Percentiles rank a stretch among this genome's conserved stretches.
Evolutionary conservation across 257 asterid genomes (phyloP).

Genomic region (Plectranthus barbatus): DNA sequence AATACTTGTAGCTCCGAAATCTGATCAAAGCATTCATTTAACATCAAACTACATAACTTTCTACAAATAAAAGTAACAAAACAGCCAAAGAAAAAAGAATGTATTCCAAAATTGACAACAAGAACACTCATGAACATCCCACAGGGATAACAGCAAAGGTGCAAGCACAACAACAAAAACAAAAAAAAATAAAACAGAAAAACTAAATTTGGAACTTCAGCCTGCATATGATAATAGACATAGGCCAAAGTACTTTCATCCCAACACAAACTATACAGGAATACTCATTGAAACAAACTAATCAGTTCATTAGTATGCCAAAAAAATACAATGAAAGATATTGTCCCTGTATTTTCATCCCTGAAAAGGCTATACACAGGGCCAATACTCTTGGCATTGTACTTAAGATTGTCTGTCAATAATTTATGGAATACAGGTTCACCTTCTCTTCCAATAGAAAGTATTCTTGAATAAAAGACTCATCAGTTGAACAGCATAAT

Average conservation of each 20-base stretch:
- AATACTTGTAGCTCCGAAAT: conserved; percentile 58
- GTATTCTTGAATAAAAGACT: conserved; percentile 83
- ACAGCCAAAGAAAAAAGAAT: background rate
- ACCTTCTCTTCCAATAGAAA: conserved; percentile 89
- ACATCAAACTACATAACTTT: background rate
- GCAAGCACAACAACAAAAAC: background rate
- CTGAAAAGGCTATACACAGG: background rate
- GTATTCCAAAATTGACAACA: background rate
- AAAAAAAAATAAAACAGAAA: background rate
- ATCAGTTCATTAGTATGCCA: too few relatives aligned
- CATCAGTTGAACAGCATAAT: conserved; percentile 65
- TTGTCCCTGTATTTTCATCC: background rate
- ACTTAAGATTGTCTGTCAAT: background rate
- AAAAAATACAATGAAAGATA: background rate
- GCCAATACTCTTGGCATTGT: background rate
- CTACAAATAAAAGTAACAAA: background rate
- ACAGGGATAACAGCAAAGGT: background rate
- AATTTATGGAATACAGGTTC: conserved; percentile 4
- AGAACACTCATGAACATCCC: background rate
- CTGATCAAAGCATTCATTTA: conserved; percentile 33
- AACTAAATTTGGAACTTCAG: too few relatives aligned
- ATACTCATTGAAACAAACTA: background rate
- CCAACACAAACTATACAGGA: background rate
- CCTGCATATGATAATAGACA: too few relatives aligned
- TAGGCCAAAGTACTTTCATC: too few relatives aligned